Percentiles rank a stretch among this genome's conserved stretches.
Evolutionary conservation across 148 eudicot species (phyloP).

Genomic region (Cornus kousa): DNA sequence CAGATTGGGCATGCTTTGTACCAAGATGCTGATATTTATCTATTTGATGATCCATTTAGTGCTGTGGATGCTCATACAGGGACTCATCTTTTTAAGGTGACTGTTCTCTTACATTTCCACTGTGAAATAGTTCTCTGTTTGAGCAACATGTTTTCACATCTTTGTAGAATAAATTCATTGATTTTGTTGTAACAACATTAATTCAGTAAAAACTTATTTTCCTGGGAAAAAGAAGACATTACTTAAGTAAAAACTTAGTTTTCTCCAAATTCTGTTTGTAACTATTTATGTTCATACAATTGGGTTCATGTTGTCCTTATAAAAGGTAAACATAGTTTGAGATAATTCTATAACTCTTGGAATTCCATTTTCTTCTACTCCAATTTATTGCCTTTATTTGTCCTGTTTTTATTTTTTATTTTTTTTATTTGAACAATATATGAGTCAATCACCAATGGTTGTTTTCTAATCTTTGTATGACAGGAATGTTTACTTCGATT

Average conservation of each 20-base stretch:
- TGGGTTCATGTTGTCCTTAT: not conserved
- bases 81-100: constrained; percentile 44
- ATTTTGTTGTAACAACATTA: no score
- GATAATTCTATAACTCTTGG: not conserved
- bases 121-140: not conserved
- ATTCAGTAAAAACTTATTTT: no score
- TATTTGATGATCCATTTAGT: constrained; percentile 57
- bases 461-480: not conserved
- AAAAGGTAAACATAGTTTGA: not conserved
- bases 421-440: not conserved
- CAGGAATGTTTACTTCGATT: constrained; percentile 45
- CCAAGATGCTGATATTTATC: constrained; percentile 47
- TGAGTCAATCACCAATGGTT: not conserved
- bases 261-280: no score
- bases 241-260: no score
- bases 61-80: constrained; percentile 59
- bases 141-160: not conserved
- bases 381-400: not conserved
- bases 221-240: no score
- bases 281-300: no score
- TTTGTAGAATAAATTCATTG: not conserved
- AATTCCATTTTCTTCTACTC: not conserved
- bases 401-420: not conserved
- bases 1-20: constrained; percentile 51
- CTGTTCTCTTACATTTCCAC: not conserved